Evolutionary conservation across 805 yeast genomes (phyloP).

Genomic region (Ogataea henricii): DNA sequence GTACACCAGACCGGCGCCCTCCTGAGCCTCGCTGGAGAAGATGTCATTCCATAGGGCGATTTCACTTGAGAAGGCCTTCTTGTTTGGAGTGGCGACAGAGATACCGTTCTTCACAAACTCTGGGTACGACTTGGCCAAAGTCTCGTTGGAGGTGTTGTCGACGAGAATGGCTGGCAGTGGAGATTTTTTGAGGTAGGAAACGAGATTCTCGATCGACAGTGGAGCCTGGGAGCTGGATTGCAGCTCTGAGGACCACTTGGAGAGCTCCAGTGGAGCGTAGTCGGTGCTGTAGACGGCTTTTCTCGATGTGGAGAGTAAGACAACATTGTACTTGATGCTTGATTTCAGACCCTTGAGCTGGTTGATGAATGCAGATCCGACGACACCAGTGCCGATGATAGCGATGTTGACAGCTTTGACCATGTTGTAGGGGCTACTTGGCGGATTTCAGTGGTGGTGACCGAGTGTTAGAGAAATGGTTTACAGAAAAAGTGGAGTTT

Average conservation of each 20-base stretch:
- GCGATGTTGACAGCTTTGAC: constrained; percentile 64
- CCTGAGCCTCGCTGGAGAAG: constrained; percentile 53
- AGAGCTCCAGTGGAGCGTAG: constrained; percentile 69
- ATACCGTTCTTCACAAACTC: constrained; percentile 72
- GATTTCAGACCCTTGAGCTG: constrained; percentile 69
- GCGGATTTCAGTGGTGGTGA: too few relatives aligned
- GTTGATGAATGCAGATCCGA: constrained; percentile 86
- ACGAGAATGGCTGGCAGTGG: constrained; percentile 79
- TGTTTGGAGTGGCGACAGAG: constrained; percentile 97
- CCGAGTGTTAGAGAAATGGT: too few relatives aligned
- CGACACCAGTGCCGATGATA: constrained; percentile 88
- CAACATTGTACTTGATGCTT: constrained; percentile 69
- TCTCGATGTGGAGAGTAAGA: constrained; percentile 74
- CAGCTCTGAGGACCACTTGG: constrained; percentile 55
- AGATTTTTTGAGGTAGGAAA: constrained; percentile 63
- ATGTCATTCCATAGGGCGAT: constrained; percentile 75
- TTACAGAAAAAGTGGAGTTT: neutral
- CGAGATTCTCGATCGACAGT: constrained; percentile 58
- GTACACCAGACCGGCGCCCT: constrained; percentile 76
- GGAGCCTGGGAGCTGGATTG: constrained; percentile 48
- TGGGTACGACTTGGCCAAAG: constrained; percentile 77
- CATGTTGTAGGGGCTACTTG: too few relatives aligned
- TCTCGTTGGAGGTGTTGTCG: constrained; percentile 89
- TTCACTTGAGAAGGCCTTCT: constrained; percentile 90
- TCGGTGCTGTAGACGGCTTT: constrained; percentile 69